These are phyloP conservation scores for Citrus sp. DNA, from an alignment of 345 rosid genomes.

Conservation along the genomic window DNA sequence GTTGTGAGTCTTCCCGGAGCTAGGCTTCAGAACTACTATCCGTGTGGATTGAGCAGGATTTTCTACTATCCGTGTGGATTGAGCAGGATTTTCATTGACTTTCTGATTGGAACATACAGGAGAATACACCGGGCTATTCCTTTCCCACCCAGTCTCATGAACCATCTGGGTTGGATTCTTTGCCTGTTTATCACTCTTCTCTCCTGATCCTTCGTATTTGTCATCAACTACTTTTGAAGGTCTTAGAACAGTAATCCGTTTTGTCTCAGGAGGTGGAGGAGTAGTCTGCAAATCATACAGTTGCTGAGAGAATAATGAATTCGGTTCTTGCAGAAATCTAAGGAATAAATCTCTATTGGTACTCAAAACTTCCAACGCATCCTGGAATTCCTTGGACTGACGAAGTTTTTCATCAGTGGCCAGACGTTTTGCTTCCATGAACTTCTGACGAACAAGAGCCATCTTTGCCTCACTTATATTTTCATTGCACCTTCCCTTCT, in stretches of 20 bases:
- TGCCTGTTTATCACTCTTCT: slow-evolving; percentile 41
- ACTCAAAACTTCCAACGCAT: slow-evolving; percentile 75
- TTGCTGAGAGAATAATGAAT: slow-evolving; percentile 59
- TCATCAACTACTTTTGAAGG: slow-evolving; percentile 76
- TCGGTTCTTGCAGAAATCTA: slow-evolving; percentile 73
- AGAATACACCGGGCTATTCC: slow-evolving; percentile 34
- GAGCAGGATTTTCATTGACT: slow-evolving; percentile 53
- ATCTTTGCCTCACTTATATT: slow-evolving; percentile 42
- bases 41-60: slow-evolving; percentile 67
- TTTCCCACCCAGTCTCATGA: slow-evolving; percentile 41
- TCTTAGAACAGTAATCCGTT: slow-evolving; percentile 81
- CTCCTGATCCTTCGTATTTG: slow-evolving; percentile 37
- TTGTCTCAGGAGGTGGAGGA: slow-evolving; percentile 64
- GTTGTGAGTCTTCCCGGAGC: slow-evolving; percentile 56
- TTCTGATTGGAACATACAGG: slow-evolving; percentile 36
- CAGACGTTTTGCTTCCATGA: slow-evolving; percentile 75
- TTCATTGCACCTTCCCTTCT: slow-evolving; percentile 37
- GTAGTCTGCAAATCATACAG: slow-evolving; percentile 47
- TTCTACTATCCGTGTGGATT: slow-evolving; percentile 80
- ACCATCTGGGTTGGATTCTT: slow-evolving; percentile 41
- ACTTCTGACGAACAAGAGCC: slow-evolving; percentile 84
- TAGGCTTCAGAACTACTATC: slow-evolving; percentile 91
- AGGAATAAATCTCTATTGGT: slow-evolving; percentile 71
- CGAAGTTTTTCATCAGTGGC: slow-evolving; percentile 74
- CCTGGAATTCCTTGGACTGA: slow-evolving; percentile 75